These are phyloP conservation scores for Actinidia polygama DNA, from an alignment of 179 eudicot genomes.

Conservation along the genomic window DNA sequence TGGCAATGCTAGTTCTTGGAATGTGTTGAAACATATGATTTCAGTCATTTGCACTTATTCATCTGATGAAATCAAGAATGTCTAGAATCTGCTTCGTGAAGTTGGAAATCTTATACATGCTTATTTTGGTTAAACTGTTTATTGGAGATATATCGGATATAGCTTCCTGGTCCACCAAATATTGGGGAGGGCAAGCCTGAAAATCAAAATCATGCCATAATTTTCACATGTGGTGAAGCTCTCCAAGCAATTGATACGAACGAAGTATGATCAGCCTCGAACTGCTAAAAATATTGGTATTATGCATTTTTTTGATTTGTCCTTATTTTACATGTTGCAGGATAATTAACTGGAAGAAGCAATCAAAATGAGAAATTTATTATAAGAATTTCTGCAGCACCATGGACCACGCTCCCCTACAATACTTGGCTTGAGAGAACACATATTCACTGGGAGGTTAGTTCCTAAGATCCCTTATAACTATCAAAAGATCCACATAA, in stretches of 20 bases:
- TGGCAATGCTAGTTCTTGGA: too few relatives aligned
- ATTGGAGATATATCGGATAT: constrained; percentile 87
- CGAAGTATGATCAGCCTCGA: constrained; percentile 61
- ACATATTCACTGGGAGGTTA: constrained; percentile 99
- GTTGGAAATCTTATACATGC: constrained; percentile 15
- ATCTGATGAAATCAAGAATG: neutral
- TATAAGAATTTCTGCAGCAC: constrained; percentile 77
- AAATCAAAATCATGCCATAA: constrained; percentile 95
- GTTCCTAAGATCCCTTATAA: constrained; percentile 16
- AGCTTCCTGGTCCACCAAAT: constrained; percentile 97
- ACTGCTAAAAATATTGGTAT: neutral
- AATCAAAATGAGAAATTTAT: constrained; percentile 83
- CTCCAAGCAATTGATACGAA: constrained; percentile 99
- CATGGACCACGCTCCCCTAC: constrained; percentile 65
- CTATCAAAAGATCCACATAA: neutral
- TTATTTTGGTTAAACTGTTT: constrained; percentile 17
- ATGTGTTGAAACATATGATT: too few relatives aligned
- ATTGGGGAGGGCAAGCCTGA: constrained; percentile 99
- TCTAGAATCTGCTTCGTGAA: neutral
- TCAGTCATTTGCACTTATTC: too few relatives aligned
- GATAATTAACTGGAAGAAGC: constrained; percentile 98
- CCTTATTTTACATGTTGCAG: constrained; percentile 37
- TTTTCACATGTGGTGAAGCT: constrained; percentile 99
- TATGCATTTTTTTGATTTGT: neutral
- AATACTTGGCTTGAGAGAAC: constrained; percentile 94